Evolutionary conservation across 2,329 filamentous ascomycete species (phyloP).

Genomic region (Alternaria hordeiaustralica): DNA sequence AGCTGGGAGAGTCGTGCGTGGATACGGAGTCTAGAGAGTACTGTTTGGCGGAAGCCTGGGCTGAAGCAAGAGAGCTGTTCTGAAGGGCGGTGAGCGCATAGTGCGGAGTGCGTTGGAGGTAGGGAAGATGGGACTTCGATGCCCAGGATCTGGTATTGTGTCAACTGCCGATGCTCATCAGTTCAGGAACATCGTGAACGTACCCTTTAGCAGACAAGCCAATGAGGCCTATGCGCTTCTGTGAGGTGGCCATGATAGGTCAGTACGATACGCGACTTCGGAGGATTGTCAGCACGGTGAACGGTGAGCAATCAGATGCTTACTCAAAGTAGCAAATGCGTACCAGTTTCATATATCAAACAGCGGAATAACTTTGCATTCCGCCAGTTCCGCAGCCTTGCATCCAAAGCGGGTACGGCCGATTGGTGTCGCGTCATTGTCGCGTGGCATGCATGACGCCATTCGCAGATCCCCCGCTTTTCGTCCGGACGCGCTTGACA

Average conservation of each 20-base stretch:
- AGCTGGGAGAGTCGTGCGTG: conserved; percentile 53
- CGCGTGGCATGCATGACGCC: not conserved
- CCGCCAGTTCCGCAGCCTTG: not conserved
- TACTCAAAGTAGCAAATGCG: not conserved
- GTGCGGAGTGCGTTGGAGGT: conserved; percentile 39
- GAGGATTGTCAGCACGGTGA: not conserved
- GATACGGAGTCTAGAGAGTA: conserved; percentile 49
- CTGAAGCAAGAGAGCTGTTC: conserved; percentile 51
- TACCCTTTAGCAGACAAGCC: conserved; percentile 44
- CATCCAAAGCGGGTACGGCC: not conserved
- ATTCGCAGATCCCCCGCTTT: not conserved
- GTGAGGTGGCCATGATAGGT: not conserved
- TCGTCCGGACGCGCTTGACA: not conserved
- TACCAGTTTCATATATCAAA: not conserved
- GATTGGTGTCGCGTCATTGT: not conserved
- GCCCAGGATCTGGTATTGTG: conserved; percentile 44
- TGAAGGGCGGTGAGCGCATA: conserved; percentile 60
- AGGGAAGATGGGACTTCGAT: conserved; percentile 48
- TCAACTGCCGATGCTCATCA: not conserved
- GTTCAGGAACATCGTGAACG: not conserved
- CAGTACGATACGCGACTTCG: not conserved
- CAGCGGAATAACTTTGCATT: not conserved
- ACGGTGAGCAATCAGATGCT: not conserved
- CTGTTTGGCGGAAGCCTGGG: conserved; percentile 48
- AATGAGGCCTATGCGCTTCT: conserved; percentile 39